phyloP scores from a whole-genome alignment of 768 basidiomycete species.

The Lentinula sp. region DNA sequence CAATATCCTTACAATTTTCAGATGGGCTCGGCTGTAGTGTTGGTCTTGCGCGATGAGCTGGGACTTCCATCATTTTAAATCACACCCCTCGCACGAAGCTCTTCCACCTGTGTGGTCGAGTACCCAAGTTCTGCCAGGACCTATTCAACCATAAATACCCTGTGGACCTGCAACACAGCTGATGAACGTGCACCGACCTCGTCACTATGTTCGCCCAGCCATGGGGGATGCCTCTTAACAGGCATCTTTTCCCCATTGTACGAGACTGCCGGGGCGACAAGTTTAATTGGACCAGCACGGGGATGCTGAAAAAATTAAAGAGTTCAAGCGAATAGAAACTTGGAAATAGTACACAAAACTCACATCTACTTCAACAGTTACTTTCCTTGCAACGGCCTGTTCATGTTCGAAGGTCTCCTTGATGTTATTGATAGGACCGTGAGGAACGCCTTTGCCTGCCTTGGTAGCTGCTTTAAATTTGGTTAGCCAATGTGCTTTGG shows the following conservation, averaged over 20 bases:
- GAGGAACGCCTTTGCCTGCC: conserved; percentile 71
- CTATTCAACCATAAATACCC: neutral
- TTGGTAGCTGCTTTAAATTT: conserved; percentile 35
- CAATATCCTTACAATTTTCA: no score
- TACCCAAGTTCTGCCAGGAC: neutral
- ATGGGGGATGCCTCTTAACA: conserved; percentile 75
- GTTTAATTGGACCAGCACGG: conserved; percentile 67
- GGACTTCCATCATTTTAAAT: neutral
- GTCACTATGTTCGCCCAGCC: conserved; percentile 76
- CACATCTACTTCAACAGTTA: conserved; percentile 76
- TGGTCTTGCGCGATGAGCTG: no score
- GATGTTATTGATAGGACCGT: conserved; percentile 92
- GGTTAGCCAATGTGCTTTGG: conserved; percentile 70
- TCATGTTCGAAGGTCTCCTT: conserved; percentile 86
- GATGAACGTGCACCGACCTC: conserved; percentile 40
- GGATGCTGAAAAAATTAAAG: conserved; percentile 47
- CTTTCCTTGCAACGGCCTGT: conserved; percentile 68
- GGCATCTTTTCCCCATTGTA: conserved; percentile 80
- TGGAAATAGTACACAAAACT: conserved; percentile 21
- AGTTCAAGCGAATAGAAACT: neutral
- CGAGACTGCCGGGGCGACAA: conserved; percentile 75
- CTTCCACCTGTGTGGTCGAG: neutral
- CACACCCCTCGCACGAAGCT: neutral
- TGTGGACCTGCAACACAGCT: neutral
- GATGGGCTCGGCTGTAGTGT: no score